phyloP scores from a whole-genome alignment of 306 rosid species.

The Lathyrus sativus region DNA sequence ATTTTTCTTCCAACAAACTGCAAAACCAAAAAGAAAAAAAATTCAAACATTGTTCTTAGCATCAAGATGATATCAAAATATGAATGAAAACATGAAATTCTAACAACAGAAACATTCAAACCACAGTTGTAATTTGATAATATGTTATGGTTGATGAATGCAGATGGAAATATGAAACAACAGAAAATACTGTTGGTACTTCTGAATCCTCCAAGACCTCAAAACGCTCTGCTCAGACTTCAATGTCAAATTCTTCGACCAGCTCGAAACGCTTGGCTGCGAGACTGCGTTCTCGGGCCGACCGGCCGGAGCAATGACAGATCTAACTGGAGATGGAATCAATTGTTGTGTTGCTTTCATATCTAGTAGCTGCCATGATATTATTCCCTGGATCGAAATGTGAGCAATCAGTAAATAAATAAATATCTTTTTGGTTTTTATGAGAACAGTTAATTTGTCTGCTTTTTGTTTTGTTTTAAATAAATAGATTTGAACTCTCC shows the following conservation, averaged over 20 bases:
- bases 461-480: too few relatives aligned
- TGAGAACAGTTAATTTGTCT: too few relatives aligned
- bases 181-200: background rate
- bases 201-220: background rate
- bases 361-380: too few relatives aligned
- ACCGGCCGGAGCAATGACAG: too few relatives aligned
- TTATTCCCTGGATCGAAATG: too few relatives aligned
- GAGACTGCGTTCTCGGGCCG: background rate
- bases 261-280: background rate
- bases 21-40: background rate
- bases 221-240: background rate
- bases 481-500: too few relatives aligned
- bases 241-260: background rate
- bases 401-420: too few relatives aligned
- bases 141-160: background rate
- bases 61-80: background rate
- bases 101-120: background rate
- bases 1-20: background rate
- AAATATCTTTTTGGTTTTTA: too few relatives aligned
- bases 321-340: too few relatives aligned
- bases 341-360: too few relatives aligned
- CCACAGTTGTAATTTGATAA: background rate
- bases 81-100: background rate
- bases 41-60: background rate
- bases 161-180: conserved; percentile 8